Percentiles rank a stretch among this genome's conserved stretches.
phyloP scores from a whole-genome alignment of 2,329 filamentous ascomycete genomes.

The Zymoseptoria brevis region DNA sequence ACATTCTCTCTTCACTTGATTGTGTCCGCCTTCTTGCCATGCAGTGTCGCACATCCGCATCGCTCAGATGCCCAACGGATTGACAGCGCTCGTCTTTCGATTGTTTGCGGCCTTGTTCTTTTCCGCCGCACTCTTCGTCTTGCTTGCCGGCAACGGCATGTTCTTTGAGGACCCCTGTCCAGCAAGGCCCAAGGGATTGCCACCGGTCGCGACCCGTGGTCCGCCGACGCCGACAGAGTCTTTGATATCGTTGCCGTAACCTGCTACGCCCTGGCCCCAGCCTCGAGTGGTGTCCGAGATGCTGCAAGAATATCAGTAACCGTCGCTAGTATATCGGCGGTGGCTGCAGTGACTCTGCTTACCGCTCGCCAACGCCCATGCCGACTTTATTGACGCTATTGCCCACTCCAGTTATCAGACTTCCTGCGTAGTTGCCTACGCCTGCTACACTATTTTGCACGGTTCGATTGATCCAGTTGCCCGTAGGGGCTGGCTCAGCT shows the following conservation, averaged over 20 bases:
- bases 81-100: slow-evolving; percentile 30
- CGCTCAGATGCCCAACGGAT: slow-evolving; percentile 36
- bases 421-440: slow-evolving; percentile 38
- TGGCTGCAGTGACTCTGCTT: slow-evolving; percentile 8
- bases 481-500: slow-evolving; percentile 12
- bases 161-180: slow-evolving; percentile 16
- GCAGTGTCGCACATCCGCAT: neutral
- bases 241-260: slow-evolving; percentile 45
- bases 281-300: slow-evolving; percentile 38
- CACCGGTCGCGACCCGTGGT: slow-evolving; percentile 36
- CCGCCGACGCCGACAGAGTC: slow-evolving; percentile 40
- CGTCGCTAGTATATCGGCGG: neutral
- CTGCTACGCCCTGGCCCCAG: slow-evolving; percentile 43
- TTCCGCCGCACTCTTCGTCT: slow-evolving; percentile 20
- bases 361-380: slow-evolving; percentile 36
- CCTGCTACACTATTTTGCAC: slow-evolving; percentile 37
- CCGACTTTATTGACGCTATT: slow-evolving; percentile 42
- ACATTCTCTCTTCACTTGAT: neutral
- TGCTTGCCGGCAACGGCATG: slow-evolving; percentile 6
- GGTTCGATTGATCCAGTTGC: slow-evolving; percentile 41
- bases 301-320: slow-evolving; percentile 18
- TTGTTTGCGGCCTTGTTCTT: slow-evolving; percentile 3
- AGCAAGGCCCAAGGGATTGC: slow-evolving; percentile 40
- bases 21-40: neutral
- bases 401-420: slow-evolving; percentile 37